phyloP scores from a whole-genome alignment of 305 asterid species.

The Solanum aculeatissimum region DNA sequence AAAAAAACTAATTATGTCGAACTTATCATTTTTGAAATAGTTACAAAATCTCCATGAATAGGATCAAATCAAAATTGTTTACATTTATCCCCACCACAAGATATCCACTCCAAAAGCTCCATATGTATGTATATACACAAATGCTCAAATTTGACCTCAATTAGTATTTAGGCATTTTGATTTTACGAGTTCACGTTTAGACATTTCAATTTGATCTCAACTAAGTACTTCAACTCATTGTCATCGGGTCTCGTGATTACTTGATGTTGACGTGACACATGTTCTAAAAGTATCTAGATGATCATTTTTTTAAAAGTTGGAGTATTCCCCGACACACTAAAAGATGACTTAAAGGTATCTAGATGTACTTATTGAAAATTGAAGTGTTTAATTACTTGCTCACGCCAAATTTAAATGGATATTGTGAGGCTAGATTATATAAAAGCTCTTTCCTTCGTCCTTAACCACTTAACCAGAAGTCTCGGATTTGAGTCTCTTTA shows the following conservation, averaged over 20 bases:
- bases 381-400: background rate
- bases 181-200: background rate
- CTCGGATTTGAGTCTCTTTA: too few species aligned
- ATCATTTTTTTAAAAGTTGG: background rate
- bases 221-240: background rate
- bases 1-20: too few species aligned
- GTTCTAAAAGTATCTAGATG: background rate
- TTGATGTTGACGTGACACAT: background rate
- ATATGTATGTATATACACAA: background rate
- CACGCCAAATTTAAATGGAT: too few species aligned
- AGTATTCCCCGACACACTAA: background rate
- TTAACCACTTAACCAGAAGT: too few species aligned
- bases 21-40: too few species aligned
- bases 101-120: background rate
- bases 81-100: too few species aligned
- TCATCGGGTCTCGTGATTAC: background rate
- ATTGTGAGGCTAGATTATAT: background rate
- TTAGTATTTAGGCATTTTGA: background rate
- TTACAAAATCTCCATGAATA: too few species aligned
- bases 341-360: background rate
- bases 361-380: background rate
- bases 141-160: background rate
- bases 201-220: background rate
- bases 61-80: too few species aligned
- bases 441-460: background rate